Evolutionary conservation across 1,139 yeast species (phyloP), one percentile per base, ranked within the genome.

Genomic region (Geotrichum europaeum): DNA sequence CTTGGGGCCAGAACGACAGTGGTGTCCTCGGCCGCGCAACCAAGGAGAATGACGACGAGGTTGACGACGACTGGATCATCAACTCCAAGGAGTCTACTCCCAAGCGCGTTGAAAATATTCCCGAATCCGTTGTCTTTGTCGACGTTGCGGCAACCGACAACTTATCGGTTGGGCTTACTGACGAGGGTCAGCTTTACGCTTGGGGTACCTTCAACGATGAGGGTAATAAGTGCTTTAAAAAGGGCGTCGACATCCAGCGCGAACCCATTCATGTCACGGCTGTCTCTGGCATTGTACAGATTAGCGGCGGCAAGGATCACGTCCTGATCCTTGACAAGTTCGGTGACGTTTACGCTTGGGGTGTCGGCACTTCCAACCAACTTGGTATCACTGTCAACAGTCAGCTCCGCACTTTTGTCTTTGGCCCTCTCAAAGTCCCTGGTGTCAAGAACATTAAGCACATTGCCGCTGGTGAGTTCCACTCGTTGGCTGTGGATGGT

Each of bases 181-280:
- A 83, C 54, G 85, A 84, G 61, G 99, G 99, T 45, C 91, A 88
- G 56, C 91, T 94, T 15, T 94, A 87, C 75, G 96, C 98, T 0
- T 94, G 99, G 98, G 99, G 99, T 50, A 89, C 97, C 40, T 94
- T 94, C 78, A 74, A 87, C 88, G 77, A 91, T 86, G 99, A 94
- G 74, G 99, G 99, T 59, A 78, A 87, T 57, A 80, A 92, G 64
- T 97, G 97, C 1, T 94, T 89, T 74, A 83, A 84, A 65, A 84
- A 85, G 65, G 82, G 84, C 61, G 81, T 84, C 52, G 76, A 79
- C 64, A 75, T 85, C 55, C 98, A 94, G 75, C 78, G 69, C 52
- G 79, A 78, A 0, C 99, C 99, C 3, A 75, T 79, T 66, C 84
- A 82, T 67, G 81, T 94, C 51, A 78, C 79, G 1, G 83, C 81